Conservation (phyloP, 805 yeast species). For the Hanseniaspora singularis region DNA sequence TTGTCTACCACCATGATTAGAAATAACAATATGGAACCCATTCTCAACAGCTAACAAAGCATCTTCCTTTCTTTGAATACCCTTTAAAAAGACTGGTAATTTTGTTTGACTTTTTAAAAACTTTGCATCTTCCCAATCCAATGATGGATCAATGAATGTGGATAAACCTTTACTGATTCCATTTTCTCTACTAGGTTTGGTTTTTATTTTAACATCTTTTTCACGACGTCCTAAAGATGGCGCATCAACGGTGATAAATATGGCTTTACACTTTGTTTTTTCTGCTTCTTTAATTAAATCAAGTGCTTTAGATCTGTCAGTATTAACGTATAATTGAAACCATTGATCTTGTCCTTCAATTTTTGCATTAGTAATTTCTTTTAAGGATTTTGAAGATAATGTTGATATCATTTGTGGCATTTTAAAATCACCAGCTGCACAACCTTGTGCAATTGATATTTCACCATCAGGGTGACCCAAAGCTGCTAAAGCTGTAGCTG, state of each 20-base stretch:
- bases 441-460: slow-evolving; percentile 70
- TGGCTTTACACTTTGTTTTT: slow-evolving; percentile 60
- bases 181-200: slow-evolving; percentile 43
- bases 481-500: slow-evolving; percentile 87
- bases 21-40: slow-evolving; percentile 63
- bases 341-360: slow-evolving; percentile 60
- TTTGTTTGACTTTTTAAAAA: slow-evolving; percentile 45
- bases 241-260: slow-evolving; percentile 85
- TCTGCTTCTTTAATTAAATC: slow-evolving; percentile 61
- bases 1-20: slow-evolving; percentile 87
- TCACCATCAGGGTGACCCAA: slow-evolving; percentile 86
- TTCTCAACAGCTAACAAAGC: slow-evolving; percentile 58
- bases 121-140: slow-evolving; percentile 54
- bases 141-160: slow-evolving; percentile 64
- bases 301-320: slow-evolving; percentile 55
- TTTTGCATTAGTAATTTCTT: slow-evolving; percentile 68
- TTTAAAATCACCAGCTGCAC: slow-evolving; percentile 54
- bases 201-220: slow-evolving; percentile 64
- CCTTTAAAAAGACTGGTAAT: slow-evolving; percentile 63
- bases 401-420: slow-evolving; percentile 80
- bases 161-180: slow-evolving; percentile 84
- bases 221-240: slow-evolving; percentile 87
- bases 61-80: slow-evolving; percentile 76
- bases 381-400: slow-evolving; percentile 75
- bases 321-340: slow-evolving; percentile 78